Conservation (phyloP, 495 filamentous ascomycete genomes). For the Melanomma pulvis-pyrius region DNA sequence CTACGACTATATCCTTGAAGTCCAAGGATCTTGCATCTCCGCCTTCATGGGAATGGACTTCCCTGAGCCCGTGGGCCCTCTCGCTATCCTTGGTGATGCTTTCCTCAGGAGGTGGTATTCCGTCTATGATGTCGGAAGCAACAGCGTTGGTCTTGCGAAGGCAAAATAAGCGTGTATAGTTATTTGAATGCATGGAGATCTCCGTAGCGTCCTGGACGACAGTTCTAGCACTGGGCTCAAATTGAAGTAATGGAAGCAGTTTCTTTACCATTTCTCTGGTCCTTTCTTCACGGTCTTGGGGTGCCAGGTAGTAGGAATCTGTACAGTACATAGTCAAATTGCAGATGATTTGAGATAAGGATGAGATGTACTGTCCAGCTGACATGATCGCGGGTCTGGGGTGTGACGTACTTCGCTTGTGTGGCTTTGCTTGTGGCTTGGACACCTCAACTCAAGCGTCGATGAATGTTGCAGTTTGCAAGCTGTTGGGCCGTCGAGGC, state of each 20-base stretch:
- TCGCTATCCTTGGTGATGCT: conserved; percentile 95
- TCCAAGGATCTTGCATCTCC: conserved; percentile 93
- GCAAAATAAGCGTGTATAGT: conserved; percentile 56
- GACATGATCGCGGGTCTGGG: background rate
- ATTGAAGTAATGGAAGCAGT: conserved; percentile 24
- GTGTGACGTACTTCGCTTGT: conserved; percentile 8
- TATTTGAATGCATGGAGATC: background rate
- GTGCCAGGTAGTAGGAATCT: background rate
- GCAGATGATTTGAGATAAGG: background rate
- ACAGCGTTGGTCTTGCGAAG: conserved; percentile 83
- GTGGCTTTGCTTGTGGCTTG: background rate
- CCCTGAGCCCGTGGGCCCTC: conserved; percentile 84
- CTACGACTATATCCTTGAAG: conserved; percentile 94
- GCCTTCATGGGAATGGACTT: conserved; percentile 99
- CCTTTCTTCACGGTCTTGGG: background rate
- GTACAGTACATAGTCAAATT: conserved; percentile 29
- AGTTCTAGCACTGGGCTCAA: conserved; percentile 6
- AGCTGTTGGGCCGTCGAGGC: background rate
- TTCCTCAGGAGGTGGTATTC: conserved; percentile 98
- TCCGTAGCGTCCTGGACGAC: background rate
- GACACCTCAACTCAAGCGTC: background rate
- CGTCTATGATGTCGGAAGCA: conserved; percentile 87
- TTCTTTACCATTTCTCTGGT: conserved; percentile 8
- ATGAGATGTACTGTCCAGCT: background rate
- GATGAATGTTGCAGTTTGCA: background rate